Evolutionary conservation across 768 basidiomycete genomes (phyloP).

Genomic region (Pleurotus tuber-regium): DNA sequence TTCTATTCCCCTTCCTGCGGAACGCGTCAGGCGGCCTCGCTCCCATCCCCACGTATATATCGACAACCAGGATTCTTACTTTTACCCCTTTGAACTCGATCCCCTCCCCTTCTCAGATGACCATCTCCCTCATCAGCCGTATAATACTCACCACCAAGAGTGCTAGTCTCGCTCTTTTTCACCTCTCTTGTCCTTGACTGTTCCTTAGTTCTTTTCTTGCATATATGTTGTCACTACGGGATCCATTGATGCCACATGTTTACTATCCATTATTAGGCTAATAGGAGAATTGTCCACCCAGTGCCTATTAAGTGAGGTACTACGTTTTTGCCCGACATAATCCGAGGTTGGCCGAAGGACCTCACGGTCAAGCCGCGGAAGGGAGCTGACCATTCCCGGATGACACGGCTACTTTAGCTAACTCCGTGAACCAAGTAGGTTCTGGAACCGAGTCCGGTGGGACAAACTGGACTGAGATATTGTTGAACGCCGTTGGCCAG

Average conservation of each 20-base stretch:
- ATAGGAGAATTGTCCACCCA: not conserved
- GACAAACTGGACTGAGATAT: slow-evolving; percentile 56
- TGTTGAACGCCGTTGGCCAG: slow-evolving; percentile 68
- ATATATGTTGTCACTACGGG: slow-evolving; percentile 5
- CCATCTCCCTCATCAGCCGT: slow-evolving; percentile 40
- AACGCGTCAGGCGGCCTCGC: slow-evolving; percentile 47
- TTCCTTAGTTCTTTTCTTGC: slow-evolving; percentile 20
- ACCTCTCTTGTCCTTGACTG: slow-evolving; percentile 23
- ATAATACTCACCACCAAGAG: slow-evolving; percentile 56
- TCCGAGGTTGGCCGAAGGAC: slow-evolving; percentile 5
- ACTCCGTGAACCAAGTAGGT: slow-evolving; percentile 9
- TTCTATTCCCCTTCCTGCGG: slow-evolving; percentile 46
- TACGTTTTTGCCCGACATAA: not conserved
- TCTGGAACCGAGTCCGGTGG: slow-evolving; percentile 1
- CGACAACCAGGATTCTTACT: slow-evolving; percentile 57
- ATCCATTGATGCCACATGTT: slow-evolving; percentile 2
- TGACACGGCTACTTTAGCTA: slow-evolving; percentile 4
- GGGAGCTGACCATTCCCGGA: not conserved
- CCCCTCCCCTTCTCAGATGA: slow-evolving; percentile 67
- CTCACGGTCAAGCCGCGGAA: not conserved
- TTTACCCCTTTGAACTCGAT: slow-evolving; percentile 67
- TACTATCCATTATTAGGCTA: not conserved
- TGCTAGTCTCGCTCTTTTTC: slow-evolving; percentile 47
- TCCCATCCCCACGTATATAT: slow-evolving; percentile 61
- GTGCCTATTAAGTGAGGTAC: not conserved